These are phyloP conservation scores for Nematocida sp. DNA, from an alignment of 371 early-diverging fungal species.

Conservation along the genomic window DNA sequence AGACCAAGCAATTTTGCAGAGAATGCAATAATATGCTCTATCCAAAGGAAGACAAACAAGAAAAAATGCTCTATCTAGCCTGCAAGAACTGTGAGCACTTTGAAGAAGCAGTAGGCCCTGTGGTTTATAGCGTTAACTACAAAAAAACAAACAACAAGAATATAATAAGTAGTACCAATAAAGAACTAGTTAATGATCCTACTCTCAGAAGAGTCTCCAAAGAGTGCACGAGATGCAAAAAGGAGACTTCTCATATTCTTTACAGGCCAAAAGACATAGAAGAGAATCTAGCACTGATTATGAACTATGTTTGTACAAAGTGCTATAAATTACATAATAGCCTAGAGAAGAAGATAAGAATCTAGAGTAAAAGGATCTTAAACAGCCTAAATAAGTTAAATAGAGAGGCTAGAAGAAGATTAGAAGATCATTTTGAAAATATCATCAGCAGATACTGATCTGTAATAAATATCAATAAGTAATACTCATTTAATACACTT, in stretches of 20 bases:
- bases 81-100: constrained; percentile 83
- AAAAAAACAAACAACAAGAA: constrained; percentile 3
- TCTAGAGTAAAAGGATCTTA: neutral
- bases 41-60: constrained; percentile 76
- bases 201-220: constrained; percentile 70
- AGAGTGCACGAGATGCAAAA: constrained; percentile 70
- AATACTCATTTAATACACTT: too few species aligned
- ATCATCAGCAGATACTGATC: too few species aligned
- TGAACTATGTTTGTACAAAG: constrained; percentile 79
- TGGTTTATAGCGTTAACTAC: constrained; percentile 68
- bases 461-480: too few species aligned
- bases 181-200: constrained; percentile 74
- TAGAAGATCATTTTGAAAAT: too few species aligned
- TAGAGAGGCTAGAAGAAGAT: too few species aligned
- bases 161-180: constrained; percentile 67
- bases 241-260: constrained; percentile 71
- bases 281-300: constrained; percentile 77
- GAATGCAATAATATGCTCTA: constrained; percentile 83
- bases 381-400: too few species aligned
- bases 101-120: constrained; percentile 73
- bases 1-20: constrained; percentile 61
- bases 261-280: constrained; percentile 77
- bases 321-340: constrained; percentile 49
- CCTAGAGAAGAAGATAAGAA: neutral
- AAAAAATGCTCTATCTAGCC: constrained; percentile 71